Evolutionary conservation across 208 protist species (phyloP).

Genomic region (Trichomonas tenax): DNA sequence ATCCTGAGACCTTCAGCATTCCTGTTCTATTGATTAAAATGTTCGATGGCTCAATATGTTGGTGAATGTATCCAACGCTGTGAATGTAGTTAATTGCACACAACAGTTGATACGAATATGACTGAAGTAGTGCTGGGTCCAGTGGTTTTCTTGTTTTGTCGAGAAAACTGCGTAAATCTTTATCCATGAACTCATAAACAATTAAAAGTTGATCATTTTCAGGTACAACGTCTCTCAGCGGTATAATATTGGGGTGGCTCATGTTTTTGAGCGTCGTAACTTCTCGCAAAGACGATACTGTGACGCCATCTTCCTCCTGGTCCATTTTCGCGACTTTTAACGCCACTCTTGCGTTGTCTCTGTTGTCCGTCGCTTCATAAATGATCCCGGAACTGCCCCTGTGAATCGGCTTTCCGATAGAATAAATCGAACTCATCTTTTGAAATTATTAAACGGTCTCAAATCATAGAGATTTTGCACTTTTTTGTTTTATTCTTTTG

Average conservation of each 20-base stretch:
- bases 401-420: background rate
- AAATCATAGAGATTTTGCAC: no score
- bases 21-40: slow-evolving; percentile 54
- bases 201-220: background rate
- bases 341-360: background rate
- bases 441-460: no score
- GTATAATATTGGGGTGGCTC: background rate
- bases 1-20: slow-evolving; percentile 52
- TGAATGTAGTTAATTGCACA: slow-evolving; percentile 20
- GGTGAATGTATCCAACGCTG: slow-evolving; percentile 11
- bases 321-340: background rate
- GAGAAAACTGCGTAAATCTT: background rate
- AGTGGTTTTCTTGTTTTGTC: background rate
- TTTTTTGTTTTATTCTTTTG: no score
- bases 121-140: background rate
- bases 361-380: background rate
- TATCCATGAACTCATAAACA: background rate
- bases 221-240: background rate
- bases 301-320: background rate
- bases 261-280: background rate
- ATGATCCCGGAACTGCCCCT: background rate
- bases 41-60: slow-evolving; percentile 46
- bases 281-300: background rate
- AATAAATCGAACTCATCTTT: background rate
- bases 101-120: slow-evolving; percentile 18